A percentile compares a stretch with the other conserved stretches of the same genome.
These are phyloP conservation scores for Pythium utonaiense DNA, from an alignment of 352 stramenopile species.

Conservation along the genomic window DNA sequence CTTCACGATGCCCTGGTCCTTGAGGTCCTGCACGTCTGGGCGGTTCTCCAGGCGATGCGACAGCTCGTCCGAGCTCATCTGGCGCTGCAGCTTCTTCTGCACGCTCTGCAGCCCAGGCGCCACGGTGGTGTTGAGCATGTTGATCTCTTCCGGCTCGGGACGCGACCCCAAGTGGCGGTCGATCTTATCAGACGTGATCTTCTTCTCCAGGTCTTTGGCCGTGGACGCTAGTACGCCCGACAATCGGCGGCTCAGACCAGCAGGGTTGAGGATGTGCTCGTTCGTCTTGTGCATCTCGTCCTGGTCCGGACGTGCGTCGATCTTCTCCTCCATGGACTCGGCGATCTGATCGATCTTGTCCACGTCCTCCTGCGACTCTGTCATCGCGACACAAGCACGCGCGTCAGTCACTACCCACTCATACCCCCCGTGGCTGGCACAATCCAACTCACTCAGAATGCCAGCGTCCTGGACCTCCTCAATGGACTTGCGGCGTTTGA, in stretches of 20 bases:
- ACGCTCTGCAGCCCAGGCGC: constrained; percentile 60
- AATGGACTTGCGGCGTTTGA: constrained; percentile 43
- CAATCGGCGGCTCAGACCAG: constrained; percentile 33
- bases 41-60: constrained; percentile 60
- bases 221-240: constrained; percentile 40
- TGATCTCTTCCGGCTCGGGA: constrained; percentile 51
- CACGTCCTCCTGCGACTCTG: constrained; percentile 37
- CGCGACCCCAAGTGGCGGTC: constrained; percentile 57
- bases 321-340: constrained; percentile 41
- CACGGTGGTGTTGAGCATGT: constrained; percentile 53
- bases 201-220: constrained; percentile 45
- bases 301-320: constrained; percentile 41
- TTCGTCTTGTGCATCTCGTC: constrained; percentile 47
- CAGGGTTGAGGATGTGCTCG: constrained; percentile 51
- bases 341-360: constrained; percentile 37
- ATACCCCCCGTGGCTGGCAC: no score
- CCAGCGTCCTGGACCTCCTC: constrained; percentile 45
- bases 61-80: constrained; percentile 75
- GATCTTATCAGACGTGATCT: constrained; percentile 62
- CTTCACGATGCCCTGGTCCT: constrained; percentile 65
- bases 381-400: background rate
- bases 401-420: background rate
- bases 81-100: constrained; percentile 69
- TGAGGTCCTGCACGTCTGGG: constrained; percentile 71
- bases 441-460: constrained; percentile 35